Evolutionary conservation across 352 stramenopile species (phyloP).

Genomic region (Phytophthora pistaciae): DNA sequence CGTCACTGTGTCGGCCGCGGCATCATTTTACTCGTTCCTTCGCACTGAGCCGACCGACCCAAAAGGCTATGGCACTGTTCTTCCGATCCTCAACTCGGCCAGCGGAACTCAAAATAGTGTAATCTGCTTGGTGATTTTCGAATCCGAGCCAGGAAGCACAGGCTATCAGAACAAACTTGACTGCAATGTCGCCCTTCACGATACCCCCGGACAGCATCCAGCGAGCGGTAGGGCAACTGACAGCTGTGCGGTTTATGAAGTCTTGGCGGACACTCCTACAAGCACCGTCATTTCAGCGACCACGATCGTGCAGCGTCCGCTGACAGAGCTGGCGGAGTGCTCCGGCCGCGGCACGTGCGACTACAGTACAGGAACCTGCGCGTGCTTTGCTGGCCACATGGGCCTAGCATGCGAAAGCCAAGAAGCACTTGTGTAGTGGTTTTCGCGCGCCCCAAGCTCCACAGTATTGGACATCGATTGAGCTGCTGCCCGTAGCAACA

Average conservation of each 20-base stretch:
- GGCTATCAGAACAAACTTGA: constrained; percentile 68
- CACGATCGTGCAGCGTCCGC: constrained; percentile 13
- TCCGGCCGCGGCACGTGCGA: constrained; percentile 72
- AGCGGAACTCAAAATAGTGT: too few relatives aligned
- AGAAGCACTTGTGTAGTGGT: constrained; percentile 28
- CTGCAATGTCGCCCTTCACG: constrained; percentile 55
- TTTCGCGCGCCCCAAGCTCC: too few relatives aligned
- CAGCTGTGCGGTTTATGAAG: not conserved
- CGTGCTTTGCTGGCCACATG: constrained; percentile 80
- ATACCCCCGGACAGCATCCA: constrained; percentile 47
- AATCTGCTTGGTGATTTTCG: too few relatives aligned
- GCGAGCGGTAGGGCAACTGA: not conserved
- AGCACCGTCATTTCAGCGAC: too few relatives aligned
- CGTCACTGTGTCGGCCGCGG: constrained; percentile 26
- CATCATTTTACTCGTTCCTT: constrained; percentile 29
- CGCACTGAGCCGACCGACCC: constrained; percentile 24
- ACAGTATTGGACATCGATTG: too few relatives aligned
- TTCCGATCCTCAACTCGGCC: too few relatives aligned
- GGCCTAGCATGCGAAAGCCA: constrained; percentile 78
- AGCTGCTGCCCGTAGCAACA: not conserved
- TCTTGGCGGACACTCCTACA: too few relatives aligned
- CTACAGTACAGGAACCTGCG: constrained; percentile 56
- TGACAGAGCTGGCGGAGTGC: constrained; percentile 68
- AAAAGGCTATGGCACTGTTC: constrained; percentile 1
- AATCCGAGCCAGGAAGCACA: constrained; percentile 61